Conservation (phyloP, 169 alveolate genomes). For the Plasmodium vinckei region DNA sequence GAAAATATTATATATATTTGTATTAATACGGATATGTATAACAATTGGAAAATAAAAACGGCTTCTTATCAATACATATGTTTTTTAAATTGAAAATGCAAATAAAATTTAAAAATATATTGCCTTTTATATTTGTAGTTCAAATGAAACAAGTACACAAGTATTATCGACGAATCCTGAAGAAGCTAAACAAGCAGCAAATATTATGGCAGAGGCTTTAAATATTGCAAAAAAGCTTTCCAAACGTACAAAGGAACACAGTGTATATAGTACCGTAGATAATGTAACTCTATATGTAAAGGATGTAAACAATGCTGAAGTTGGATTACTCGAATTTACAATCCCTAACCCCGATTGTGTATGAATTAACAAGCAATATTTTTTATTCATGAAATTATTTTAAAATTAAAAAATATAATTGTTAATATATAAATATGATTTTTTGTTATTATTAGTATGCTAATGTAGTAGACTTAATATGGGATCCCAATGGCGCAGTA, state of each 20-base stretch:
- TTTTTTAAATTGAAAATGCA: no score
- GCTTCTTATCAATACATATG: no score
- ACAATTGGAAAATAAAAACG: no score
- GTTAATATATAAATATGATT: not conserved
- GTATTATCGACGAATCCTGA: not conserved
- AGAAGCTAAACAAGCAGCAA: constrained; percentile 30
- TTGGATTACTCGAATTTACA: constrained; percentile 29
- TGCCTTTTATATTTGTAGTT: no score
- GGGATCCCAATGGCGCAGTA: constrained; percentile 63
- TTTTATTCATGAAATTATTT: not conserved
- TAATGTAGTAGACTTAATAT: constrained; percentile 29
- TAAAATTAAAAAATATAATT: constrained; percentile 1
- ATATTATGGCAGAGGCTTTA: constrained; percentile 35
- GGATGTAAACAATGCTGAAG: constrained; percentile 46
- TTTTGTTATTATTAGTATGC: constrained; percentile 39
- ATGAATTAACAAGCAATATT: constrained; percentile 1
- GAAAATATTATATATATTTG: no score
- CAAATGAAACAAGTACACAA: no score
- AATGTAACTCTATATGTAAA: constrained; percentile 24
- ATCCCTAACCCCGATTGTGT: constrained; percentile 32
- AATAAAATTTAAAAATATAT: no score
- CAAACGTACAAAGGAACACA: constrained; percentile 2
- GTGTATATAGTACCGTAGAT: constrained; percentile 11
- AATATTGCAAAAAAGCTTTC: constrained; percentile 18
- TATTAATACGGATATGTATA: no score